These are phyloP conservation scores for Monosporascus sp. DNA, from an alignment of 2,329 filamentous ascomycete genomes.

Conservation along the genomic window DNA sequence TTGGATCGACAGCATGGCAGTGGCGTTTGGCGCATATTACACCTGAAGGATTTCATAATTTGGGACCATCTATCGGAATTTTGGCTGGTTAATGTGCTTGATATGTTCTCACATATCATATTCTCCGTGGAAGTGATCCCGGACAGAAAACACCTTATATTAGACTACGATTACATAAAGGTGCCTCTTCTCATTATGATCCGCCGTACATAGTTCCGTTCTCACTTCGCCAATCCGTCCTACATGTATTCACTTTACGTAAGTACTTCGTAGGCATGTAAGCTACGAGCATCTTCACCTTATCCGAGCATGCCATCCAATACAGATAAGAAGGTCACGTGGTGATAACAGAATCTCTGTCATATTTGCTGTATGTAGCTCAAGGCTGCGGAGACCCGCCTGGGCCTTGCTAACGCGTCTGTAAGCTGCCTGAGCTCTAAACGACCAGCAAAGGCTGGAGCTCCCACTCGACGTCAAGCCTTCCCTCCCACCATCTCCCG, in stretches of 20 bases:
- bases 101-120: too few species aligned
- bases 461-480: neutral
- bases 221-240: too few species aligned
- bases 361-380: neutral
- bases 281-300: too few species aligned
- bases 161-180: too few species aligned
- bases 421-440: conserved; percentile 8
- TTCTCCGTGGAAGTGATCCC: too few species aligned
- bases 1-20: neutral
- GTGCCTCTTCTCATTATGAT: too few species aligned
- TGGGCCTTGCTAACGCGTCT: conserved; percentile 3
- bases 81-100: neutral
- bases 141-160: too few species aligned
- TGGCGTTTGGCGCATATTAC: neutral
- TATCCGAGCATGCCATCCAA: too few species aligned
- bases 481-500: neutral
- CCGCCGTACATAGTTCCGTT: too few species aligned
- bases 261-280: too few species aligned
- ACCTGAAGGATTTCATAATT: neutral
- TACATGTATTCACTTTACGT: too few species aligned
- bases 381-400: neutral
- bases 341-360: neutral
- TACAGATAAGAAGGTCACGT: neutral
- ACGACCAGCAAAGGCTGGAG: neutral
- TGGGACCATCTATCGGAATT: neutral